phyloP scores from a whole-genome alignment of 345 rosid genomes.

The Dovyalis caffra region DNA sequence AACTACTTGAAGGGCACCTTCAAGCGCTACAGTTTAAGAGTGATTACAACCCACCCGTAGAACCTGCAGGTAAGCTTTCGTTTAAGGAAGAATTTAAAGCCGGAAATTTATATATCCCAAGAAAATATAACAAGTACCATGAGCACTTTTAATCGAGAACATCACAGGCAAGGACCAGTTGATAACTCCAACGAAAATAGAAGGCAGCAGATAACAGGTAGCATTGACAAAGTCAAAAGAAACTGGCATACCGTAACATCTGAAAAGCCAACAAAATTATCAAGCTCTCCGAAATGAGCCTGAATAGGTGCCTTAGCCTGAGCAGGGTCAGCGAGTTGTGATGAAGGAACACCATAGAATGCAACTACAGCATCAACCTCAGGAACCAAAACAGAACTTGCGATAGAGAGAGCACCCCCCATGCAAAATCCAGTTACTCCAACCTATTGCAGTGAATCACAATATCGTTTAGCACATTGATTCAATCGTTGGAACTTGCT shows the following conservation, averaged over 20 bases:
- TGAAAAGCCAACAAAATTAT: constrained; percentile 73
- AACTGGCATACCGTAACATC: constrained; percentile 66
- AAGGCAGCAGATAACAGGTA: neutral
- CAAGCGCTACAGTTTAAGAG: neutral
- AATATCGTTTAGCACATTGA: neutral
- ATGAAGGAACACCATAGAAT: constrained; percentile 82
- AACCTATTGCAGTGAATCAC: constrained; percentile 44
- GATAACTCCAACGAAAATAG: neutral
- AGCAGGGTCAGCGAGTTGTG: constrained; percentile 79
- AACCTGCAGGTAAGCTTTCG: neutral
- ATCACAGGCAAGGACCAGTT: neutral
- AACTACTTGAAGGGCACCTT: neutral
- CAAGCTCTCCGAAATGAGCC: constrained; percentile 94
- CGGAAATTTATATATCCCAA: neutral
- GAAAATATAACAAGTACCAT: neutral
- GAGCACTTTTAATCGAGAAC: neutral
- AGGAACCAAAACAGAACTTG: constrained; percentile 87
- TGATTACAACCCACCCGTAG: neutral
- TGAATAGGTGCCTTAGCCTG: constrained; percentile 85
- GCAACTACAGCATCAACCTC: constrained; percentile 86
- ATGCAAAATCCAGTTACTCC: constrained; percentile 96
- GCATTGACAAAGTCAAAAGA: neutral
- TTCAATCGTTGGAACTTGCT: neutral
- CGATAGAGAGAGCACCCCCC: constrained; percentile 92
- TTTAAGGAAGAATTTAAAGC: neutral